A percentile compares a stretch with the other conserved stretches of the same genome.
Evolutionary conservation across 345 rosid species (phyloP).

Genomic region (Heritiera littoralis): DNA sequence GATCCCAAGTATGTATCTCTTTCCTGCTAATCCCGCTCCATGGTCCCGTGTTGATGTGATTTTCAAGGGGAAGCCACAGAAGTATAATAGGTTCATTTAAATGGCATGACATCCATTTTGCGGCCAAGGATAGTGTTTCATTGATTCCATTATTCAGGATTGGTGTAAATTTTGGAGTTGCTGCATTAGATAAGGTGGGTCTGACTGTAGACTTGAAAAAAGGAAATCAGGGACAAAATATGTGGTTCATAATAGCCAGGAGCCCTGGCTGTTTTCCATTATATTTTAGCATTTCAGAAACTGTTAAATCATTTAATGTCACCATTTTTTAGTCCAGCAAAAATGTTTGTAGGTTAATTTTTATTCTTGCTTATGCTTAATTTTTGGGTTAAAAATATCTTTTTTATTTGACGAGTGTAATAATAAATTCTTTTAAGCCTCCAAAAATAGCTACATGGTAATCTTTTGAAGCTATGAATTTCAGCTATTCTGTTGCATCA

Average conservation of each 20-base stretch:
- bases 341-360: neutral
- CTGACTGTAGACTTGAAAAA: slow-evolving; percentile 13
- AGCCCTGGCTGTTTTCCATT: neutral
- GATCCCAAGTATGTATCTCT: slow-evolving; percentile 22
- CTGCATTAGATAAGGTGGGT: neutral
- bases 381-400: neutral
- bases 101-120: neutral
- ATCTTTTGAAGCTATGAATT: no score
- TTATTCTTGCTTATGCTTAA: neutral
- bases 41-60: slow-evolving; percentile 27
- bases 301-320: neutral
- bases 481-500: no score
- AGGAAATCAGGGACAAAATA: neutral
- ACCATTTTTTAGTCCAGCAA: neutral
- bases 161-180: slow-evolving; percentile 18
- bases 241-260: neutral
- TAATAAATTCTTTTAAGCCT: neutral
- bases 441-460: neutral
- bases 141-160: slow-evolving; percentile 11
- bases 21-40: slow-evolving; percentile 27
- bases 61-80: slow-evolving; percentile 15
- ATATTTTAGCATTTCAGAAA: neutral
- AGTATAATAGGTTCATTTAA: slow-evolving; percentile 3
- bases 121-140: slow-evolving; percentile 10
- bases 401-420: neutral